Conservation (phyloP, 148 eudicot species). For the Selenicereus undatus region DNA sequence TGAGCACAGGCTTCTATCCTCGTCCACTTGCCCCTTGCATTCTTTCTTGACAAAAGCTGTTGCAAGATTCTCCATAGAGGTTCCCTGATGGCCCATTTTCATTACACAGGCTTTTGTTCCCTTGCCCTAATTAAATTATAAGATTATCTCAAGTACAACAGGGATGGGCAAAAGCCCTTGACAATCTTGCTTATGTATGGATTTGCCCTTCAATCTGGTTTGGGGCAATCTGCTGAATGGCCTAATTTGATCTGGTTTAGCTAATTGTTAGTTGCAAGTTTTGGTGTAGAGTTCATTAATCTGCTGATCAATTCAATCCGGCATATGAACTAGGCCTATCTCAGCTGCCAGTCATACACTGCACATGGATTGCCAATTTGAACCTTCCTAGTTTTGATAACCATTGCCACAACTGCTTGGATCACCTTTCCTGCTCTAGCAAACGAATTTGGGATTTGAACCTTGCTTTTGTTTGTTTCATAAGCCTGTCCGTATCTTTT, state of each 20-base stretch:
- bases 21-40: neutral
- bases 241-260: neutral
- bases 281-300: neutral
- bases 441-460: neutral
- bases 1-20: neutral
- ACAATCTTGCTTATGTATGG: neutral
- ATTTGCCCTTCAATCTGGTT: neutral
- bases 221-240: neutral
- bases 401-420: neutral
- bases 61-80: too few relatives aligned
- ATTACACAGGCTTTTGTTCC: neutral
- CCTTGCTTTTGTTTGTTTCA: neutral
- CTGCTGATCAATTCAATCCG: neutral
- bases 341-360: neutral
- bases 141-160: neutral
- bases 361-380: neutral
- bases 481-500: neutral
- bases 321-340: neutral
- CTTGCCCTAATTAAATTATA: neutral
- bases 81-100: too few relatives aligned
- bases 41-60: neutral
- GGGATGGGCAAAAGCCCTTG: neutral
- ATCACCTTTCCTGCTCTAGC: neutral
- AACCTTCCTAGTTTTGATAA: neutral
- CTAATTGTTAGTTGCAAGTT: neutral